phyloP scores from a whole-genome alignment of 352 stramenopile species.

The Globisporangium nagaii region DNA sequence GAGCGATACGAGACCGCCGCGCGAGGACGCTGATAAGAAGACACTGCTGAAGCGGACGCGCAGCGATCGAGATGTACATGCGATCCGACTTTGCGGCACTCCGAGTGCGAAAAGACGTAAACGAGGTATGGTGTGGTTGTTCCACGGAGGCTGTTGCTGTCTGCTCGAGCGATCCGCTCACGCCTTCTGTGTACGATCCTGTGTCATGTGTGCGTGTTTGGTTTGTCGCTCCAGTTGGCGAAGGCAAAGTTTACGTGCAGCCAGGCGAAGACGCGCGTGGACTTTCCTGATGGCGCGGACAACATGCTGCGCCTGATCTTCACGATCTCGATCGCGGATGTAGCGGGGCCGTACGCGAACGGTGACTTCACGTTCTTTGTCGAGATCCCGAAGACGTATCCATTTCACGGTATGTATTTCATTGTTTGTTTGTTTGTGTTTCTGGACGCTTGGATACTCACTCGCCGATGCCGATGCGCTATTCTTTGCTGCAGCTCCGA shows the following conservation, averaged over 20 bases:
- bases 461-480: not conserved
- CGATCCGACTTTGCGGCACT: slow-evolving; percentile 73
- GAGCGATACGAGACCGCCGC: too few relatives aligned
- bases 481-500: slow-evolving; percentile 34
- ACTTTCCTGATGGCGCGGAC: slow-evolving; percentile 75
- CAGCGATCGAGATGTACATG: slow-evolving; percentile 44
- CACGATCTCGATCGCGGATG: slow-evolving; percentile 70
- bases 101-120: slow-evolving; percentile 82
- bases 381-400: slow-evolving; percentile 84
- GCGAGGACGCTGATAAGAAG: too few relatives aligned
- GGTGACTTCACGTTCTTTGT: slow-evolving; percentile 85
- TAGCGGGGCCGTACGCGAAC: slow-evolving; percentile 72
- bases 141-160: not conserved
- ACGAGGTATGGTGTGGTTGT: slow-evolving; percentile 46
- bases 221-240: slow-evolving; percentile 25
- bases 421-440: not conserved
- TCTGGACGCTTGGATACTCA: not conserved
- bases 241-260: slow-evolving; percentile 79
- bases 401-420: slow-evolving; percentile 62
- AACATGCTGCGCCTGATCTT: slow-evolving; percentile 83
- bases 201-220: not conserved
- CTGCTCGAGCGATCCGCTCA: too few relatives aligned
- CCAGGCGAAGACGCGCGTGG: slow-evolving; percentile 72
- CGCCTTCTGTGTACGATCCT: not conserved
- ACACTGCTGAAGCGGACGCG: not conserved